A percentile compares a stretch with the other conserved stretches of the same genome.
Evolutionary conservation across 2,329 filamentous ascomycete genomes (phyloP).

Genomic region (Microcera coccophila): DNA sequence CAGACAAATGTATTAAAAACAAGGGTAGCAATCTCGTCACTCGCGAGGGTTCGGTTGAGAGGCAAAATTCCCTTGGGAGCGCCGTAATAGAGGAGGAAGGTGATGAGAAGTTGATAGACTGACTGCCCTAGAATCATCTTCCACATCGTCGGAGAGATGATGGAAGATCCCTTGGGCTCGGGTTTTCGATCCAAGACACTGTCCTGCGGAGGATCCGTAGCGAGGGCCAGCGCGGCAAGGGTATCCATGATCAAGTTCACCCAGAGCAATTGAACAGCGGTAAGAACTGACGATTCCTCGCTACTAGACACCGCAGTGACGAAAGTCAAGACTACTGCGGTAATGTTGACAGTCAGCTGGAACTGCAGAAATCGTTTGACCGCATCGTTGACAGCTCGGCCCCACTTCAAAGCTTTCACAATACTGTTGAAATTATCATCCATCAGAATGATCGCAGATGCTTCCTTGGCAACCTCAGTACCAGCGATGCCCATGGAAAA

Average conservation of each 20-base stretch:
- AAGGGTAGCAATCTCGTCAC: slow-evolving; percentile 64
- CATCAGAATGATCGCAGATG: slow-evolving; percentile 81
- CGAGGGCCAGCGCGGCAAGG: slow-evolving; percentile 81
- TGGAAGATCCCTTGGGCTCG: slow-evolving; percentile 52
- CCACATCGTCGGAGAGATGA: slow-evolving; percentile 92
- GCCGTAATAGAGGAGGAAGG: slow-evolving; percentile 80
- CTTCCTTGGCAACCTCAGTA: slow-evolving; percentile 81
- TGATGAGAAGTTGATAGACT: slow-evolving; percentile 77
- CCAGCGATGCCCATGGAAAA: slow-evolving; percentile 85
- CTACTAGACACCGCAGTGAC: slow-evolving; percentile 74
- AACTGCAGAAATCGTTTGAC: slow-evolving; percentile 75
- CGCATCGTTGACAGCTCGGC: slow-evolving; percentile 70
- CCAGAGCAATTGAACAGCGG: slow-evolving; percentile 88
- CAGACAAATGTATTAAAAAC: slow-evolving; percentile 98
- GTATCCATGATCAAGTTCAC: slow-evolving; percentile 98
- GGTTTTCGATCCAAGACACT: slow-evolving; percentile 75
- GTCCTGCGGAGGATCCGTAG: slow-evolving; percentile 83
- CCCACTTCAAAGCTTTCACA: slow-evolving; percentile 79
- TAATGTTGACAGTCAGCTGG: slow-evolving; percentile 86
- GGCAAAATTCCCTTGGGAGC: slow-evolving; percentile 45
- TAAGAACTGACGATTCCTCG: slow-evolving; percentile 71
- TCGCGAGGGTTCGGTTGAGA: slow-evolving; percentile 42
- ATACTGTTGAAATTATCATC: slow-evolving; percentile 87
- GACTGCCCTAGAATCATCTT: slow-evolving; percentile 98
- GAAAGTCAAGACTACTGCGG: slow-evolving; percentile 82